phyloP scores from a whole-genome alignment of 192 early-diverging fungal species.

The Coemansia sp. region DNA sequence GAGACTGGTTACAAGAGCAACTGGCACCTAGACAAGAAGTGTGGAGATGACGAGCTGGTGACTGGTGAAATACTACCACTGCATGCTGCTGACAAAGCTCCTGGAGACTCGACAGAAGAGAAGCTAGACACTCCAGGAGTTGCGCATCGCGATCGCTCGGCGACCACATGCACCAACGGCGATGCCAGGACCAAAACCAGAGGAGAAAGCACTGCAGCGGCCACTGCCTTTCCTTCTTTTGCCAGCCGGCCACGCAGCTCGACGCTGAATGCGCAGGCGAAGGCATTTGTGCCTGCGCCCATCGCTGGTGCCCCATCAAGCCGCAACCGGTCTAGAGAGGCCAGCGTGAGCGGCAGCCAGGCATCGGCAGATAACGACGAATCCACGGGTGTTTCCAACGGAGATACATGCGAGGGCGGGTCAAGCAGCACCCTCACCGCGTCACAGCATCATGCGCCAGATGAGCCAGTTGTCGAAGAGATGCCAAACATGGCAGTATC shows the following conservation, averaged over 20 bases:
- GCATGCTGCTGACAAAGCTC: not conserved
- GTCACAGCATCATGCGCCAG: not conserved
- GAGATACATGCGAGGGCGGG: conserved; percentile 8
- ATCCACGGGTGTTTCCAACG: not conserved
- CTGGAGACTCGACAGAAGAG: not conserved
- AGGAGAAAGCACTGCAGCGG: not conserved
- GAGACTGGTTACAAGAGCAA: not conserved
- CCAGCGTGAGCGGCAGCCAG: conserved; percentile 16
- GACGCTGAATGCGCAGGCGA: conserved; percentile 34
- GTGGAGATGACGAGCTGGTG: not conserved
- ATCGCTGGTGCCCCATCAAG: not conserved
- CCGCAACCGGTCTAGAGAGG: not conserved
- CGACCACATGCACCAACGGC: not conserved
- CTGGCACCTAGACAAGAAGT: not conserved
- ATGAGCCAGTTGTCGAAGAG: not conserved
- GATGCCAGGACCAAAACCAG: not conserved
- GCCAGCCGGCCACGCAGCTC: conserved; percentile 31
- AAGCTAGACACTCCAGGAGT: not conserved
- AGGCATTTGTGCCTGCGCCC: conserved; percentile 33
- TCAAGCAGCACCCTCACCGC: not conserved
- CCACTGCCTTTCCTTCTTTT: not conserved
- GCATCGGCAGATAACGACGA: not conserved
- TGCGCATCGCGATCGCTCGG: not conserved
- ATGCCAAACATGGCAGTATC: not conserved
- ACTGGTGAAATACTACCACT: not conserved